These are phyloP conservation scores for Alternaria infectoria DNA, from an alignment of 2,329 filamentous ascomycete species.

Conservation along the genomic window DNA sequence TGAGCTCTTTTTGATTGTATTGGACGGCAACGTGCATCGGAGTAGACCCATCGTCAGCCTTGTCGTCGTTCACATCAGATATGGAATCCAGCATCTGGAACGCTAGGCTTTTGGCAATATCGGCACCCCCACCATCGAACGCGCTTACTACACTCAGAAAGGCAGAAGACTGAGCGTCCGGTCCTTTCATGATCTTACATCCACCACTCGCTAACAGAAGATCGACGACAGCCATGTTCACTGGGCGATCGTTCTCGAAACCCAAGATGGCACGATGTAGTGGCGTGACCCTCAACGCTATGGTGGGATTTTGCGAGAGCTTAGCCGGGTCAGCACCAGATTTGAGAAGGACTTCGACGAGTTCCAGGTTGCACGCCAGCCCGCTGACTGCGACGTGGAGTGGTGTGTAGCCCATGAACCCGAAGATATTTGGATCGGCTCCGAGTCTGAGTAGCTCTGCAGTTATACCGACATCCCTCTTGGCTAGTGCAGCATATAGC, in stretches of 20 bases:
- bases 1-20: constrained; percentile 62
- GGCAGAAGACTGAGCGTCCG: constrained; percentile 6
- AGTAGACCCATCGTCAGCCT: constrained; percentile 18
- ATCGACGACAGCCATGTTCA: constrained; percentile 21
- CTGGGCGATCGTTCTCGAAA: constrained; percentile 1
- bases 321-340: constrained; percentile 22
- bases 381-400: constrained; percentile 17
- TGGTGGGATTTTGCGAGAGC: neutral
- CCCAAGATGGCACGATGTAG: constrained; percentile 21
- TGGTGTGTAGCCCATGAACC: constrained; percentile 19
- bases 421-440: constrained; percentile 18
- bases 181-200: constrained; percentile 25
- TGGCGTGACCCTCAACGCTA: neutral
- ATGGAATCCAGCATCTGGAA: constrained; percentile 26
- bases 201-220: constrained; percentile 16
- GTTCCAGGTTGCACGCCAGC: neutral
- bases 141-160: constrained; percentile 21
- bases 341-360: constrained; percentile 21
- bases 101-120: constrained; percentile 12
- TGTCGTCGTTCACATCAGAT: constrained; percentile 11
- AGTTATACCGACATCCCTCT: constrained; percentile 14
- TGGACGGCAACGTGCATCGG: constrained; percentile 25
- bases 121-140: constrained; percentile 3
- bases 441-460: constrained; percentile 17
- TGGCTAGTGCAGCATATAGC: constrained; percentile 18